A percentile compares a stretch with the other conserved stretches of the same genome.
phyloP scores from a whole-genome alignment of 306 rosid genomes.

The Fragaria ananassa region DNA sequence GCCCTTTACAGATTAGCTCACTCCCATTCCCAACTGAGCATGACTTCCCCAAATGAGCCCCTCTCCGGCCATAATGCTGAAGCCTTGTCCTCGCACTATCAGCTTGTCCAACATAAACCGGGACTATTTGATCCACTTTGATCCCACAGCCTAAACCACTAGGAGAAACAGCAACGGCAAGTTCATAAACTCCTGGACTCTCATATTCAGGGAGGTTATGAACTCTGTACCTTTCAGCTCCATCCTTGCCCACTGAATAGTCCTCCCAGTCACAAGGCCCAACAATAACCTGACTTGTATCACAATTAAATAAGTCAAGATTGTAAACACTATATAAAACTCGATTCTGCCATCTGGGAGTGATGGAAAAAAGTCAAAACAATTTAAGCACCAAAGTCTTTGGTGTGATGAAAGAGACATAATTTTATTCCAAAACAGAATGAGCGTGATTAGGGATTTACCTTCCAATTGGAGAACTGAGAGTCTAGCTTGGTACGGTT shows the following conservation, averaged over 20 bases:
- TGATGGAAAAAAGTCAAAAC: not conserved
- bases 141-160: constrained; percentile 44
- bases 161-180: constrained; percentile 49
- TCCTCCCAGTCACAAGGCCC: constrained; percentile 87
- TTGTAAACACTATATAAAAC: not conserved
- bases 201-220: constrained; percentile 57
- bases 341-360: not conserved
- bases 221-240: constrained; percentile 60
- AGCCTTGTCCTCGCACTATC: constrained; percentile 64
- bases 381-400: not conserved
- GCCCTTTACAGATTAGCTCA: constrained; percentile 31
- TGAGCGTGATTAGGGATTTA: not conserved
- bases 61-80: constrained; percentile 66
- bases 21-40: not conserved
- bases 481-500: constrained; percentile 57
- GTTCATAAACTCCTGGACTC: constrained; percentile 79
- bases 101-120: constrained; percentile 71
- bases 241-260: constrained; percentile 58
- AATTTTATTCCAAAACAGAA: not conserved
- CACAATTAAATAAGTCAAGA: not conserved
- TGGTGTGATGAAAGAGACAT: not conserved
- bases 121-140: constrained; percentile 38
- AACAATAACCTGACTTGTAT: constrained; percentile 56
- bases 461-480: constrained; percentile 72
- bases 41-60: constrained; percentile 61